Percentiles rank a stretch among this genome's conserved stretches.
Evolutionary conservation across 2,329 filamentous ascomycete genomes (phyloP).

Genomic region (Hansfordia pulvinata): DNA sequence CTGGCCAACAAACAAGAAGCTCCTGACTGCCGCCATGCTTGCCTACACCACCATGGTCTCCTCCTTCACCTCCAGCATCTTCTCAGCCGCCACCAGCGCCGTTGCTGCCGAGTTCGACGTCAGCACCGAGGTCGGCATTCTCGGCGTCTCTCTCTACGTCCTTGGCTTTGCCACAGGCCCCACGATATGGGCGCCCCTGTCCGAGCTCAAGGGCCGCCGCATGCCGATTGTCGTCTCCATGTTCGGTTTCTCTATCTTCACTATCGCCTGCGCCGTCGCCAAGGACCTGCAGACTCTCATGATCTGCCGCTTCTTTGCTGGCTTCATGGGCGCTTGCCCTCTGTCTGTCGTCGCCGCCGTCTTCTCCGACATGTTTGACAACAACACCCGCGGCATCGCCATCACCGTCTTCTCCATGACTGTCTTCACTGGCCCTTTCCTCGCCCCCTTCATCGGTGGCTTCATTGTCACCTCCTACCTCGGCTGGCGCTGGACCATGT

Average conservation of each 20-base stretch:
- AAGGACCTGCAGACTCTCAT: constrained; percentile 58
- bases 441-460: constrained; percentile 56
- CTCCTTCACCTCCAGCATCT: constrained; percentile 63
- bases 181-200: constrained; percentile 58
- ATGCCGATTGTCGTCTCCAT: constrained; percentile 46
- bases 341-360: constrained; percentile 57
- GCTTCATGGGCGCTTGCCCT: constrained; percentile 58
- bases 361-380: constrained; percentile 60
- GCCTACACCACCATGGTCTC: constrained; percentile 61
- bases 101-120: constrained; percentile 48
- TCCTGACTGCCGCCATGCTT: constrained; percentile 52
- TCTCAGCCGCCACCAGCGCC: constrained; percentile 48
- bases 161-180: constrained; percentile 51
- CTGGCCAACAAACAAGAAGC: constrained; percentile 69
- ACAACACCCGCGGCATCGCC: constrained; percentile 43
- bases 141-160: constrained; percentile 59
- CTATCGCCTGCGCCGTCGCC: constrained; percentile 47
- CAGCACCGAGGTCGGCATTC: constrained; percentile 43
- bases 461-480: constrained; percentile 49
- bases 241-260: constrained; percentile 59
- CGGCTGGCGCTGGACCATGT: constrained; percentile 65
- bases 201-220: constrained; percentile 55
- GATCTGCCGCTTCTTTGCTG: constrained; percentile 59
- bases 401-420: constrained; percentile 45
- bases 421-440: constrained; percentile 53